Evolutionary conservation across 2,329 filamentous ascomycete genomes (phyloP), one percentile per base, ranked within the genome.

Genomic region (Cadophora gregata): DNA sequence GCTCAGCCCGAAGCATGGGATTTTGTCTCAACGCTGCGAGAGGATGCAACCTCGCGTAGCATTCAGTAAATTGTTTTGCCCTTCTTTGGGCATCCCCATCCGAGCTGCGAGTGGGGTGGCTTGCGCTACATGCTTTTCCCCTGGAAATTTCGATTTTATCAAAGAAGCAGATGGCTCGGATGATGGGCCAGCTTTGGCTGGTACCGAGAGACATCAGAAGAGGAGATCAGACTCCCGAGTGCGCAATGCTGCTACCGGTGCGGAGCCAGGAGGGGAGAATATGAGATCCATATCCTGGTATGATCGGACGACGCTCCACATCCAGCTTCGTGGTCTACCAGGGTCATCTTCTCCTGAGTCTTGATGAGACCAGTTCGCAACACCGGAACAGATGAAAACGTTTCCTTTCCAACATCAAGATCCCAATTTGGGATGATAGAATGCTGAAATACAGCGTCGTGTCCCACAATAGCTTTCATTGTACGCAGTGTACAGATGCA

Each of bases 171-270:
- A 42, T 42, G 42, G 31, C 7, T 47, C 42, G 42, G 42, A 47
- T 47, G 42, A 47, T 47, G n/a, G 10, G 42, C 42, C 42, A 47
- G 42, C 42, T 47, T 47, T 19, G 42, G 42, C 9, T 47, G 42
- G 19, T 47, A 47, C 42, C 42, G 42, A 47, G 42, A 47, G 42
- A 47, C 42, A 47, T 47, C 42, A 36, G n/a, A n/a, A 47, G 42
- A 21, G 25, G 25, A 58, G n/a, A 58, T 25, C 31, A 38, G 31
- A 36, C 31, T 58, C 51, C 51, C 51, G 19, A 36, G 51, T 55
- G 51, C 29, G 51, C 51, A 36, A 55, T 55, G 51, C 51, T 51
- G 48, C 29, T 51, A 6, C 24, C 12, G 24, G 19, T 21, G 42
- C 8, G 42, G 42, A 47, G 42, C 21, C 19, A 21, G 19, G 42